Percentiles rank a stretch among this genome's conserved stretches.
Evolutionary conservation across 169 alveolate species (phyloP).

Genomic region (Cryptosporidium bovis): DNA sequence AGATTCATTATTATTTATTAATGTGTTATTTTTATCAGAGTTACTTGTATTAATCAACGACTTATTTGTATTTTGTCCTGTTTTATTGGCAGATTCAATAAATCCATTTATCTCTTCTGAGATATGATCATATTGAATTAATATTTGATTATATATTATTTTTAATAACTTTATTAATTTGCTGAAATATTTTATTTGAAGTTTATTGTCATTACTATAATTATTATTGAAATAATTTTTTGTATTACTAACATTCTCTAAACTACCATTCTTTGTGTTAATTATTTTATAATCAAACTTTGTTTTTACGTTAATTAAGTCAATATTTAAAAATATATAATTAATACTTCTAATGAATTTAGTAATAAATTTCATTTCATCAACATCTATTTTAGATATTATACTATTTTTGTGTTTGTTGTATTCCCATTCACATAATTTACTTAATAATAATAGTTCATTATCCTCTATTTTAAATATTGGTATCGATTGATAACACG

Average conservation of each 20-base stretch:
- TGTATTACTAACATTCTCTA: neutral
- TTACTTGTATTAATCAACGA: neutral
- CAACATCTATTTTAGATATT: neutral
- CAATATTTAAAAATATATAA: constrained; percentile 32
- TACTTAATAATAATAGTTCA: constrained; percentile 18
- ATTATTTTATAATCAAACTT: neutral
- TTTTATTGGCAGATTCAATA: constrained; percentile 2
- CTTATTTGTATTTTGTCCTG: neutral
- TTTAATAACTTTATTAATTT: constrained; percentile 8
- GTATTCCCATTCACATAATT: constrained; percentile 25
- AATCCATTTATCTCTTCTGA: constrained; percentile 11
- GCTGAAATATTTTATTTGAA: constrained; percentile 13
- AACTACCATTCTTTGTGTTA: neutral
- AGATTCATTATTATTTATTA: neutral
- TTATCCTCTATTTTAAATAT: constrained; percentile 11
- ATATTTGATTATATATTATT: constrained; percentile 5
- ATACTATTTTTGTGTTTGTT: neutral
- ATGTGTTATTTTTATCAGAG: neutral
- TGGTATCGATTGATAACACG: constrained; percentile 42
- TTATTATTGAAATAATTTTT: neutral
- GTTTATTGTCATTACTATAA: neutral
- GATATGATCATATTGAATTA: neutral
- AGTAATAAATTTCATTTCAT: constrained; percentile 13
- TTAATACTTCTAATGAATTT: constrained; percentile 18
- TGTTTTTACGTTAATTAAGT: neutral